A percentile compares a stretch with the other conserved stretches of the same genome.
Conservation (phyloP, 75 land plant genomes). For the Picea sitchensis region DNA sequence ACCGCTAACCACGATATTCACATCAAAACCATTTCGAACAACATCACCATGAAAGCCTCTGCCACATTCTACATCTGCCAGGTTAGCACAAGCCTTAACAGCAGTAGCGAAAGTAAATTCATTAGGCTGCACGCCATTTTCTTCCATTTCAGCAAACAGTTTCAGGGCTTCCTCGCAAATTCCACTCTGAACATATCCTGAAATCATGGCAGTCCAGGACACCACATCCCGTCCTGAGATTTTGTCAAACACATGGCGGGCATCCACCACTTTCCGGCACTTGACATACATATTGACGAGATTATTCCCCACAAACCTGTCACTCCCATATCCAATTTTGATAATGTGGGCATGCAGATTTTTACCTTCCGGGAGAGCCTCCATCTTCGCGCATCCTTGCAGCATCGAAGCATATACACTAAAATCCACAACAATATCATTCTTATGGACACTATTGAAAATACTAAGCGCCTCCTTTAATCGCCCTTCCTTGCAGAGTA, state of each 20-base stretch:
- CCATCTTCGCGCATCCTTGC: too few species aligned
- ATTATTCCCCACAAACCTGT: conserved; percentile 59
- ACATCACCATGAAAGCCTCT: conserved; percentile 44
- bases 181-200: conserved; percentile 58
- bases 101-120: conserved; percentile 45
- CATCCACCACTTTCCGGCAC: conserved; percentile 41
- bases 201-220: conserved; percentile 67
- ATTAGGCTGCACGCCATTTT: conserved; percentile 34
- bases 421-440: too few species aligned
- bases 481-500: too few species aligned
- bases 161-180: conserved; percentile 32
- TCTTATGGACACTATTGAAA: too few species aligned
- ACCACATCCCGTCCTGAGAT: conserved; percentile 46
- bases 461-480: too few species aligned
- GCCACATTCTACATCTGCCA: conserved; percentile 35
- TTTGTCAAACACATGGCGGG: conserved; percentile 46
- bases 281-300: conserved; percentile 66
- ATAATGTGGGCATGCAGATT: too few species aligned
- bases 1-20: conserved; percentile 53
- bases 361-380: too few species aligned
- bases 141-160: conserved; percentile 47
- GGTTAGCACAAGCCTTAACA: conserved; percentile 54
- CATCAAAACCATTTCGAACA: conserved; percentile 10
- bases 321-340: conserved; percentile 24
- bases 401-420: too few species aligned